Conservation (phyloP, 2,329 filamentous ascomycete species). For the Diaporthe helianthi region DNA sequence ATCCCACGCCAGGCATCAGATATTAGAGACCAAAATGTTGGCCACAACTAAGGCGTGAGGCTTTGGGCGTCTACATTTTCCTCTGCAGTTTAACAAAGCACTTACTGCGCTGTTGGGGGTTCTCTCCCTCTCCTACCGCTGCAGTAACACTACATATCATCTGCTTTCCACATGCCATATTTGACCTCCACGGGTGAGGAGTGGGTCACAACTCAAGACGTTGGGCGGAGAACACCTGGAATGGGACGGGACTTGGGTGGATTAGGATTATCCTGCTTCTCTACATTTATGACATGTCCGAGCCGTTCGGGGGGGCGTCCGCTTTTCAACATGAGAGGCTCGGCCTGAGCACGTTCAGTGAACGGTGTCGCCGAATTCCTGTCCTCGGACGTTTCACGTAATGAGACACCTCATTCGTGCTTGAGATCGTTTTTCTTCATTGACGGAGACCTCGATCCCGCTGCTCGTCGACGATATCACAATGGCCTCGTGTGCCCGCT, state of each 20-base stretch:
- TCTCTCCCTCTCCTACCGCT: background rate
- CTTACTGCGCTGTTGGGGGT: background rate
- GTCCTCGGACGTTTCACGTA: background rate
- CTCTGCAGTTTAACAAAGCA: background rate
- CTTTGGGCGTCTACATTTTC: too few species aligned
- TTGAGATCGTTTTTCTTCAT: conserved; percentile 34
- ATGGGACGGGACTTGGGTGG: too few species aligned
- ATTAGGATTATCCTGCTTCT: background rate
- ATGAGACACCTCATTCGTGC: background rate
- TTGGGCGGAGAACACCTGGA: background rate
- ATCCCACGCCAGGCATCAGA: too few species aligned
- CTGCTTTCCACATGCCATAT: background rate
- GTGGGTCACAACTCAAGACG: background rate
- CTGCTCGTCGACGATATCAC: conserved; percentile 32
- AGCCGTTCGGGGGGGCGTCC: background rate
- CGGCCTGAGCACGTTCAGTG: background rate
- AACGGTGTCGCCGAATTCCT: too few species aligned
- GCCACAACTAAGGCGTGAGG: too few species aligned
- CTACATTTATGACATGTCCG: background rate
- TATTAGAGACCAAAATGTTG: too few species aligned
- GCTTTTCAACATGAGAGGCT: background rate
- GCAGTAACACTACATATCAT: background rate
- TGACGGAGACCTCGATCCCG: conserved; percentile 34
- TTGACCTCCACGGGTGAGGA: background rate
- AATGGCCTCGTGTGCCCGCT: conserved; percentile 32